Conservation (phyloP, 2,329 filamentous ascomycete species). For the Pleomassaria siparia region DNA sequence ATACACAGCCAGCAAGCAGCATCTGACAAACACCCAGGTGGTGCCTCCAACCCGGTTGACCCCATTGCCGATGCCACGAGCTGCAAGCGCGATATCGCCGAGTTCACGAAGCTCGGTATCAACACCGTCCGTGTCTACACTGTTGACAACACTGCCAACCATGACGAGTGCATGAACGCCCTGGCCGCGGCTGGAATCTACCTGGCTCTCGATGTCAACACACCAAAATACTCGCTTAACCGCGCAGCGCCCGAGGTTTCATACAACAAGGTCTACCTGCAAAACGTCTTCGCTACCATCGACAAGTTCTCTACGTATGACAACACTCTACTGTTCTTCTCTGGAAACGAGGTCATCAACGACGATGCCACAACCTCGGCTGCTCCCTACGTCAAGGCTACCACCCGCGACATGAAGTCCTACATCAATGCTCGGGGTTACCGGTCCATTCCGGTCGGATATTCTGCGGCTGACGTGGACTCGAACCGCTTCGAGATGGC, state of each 20-base stretch:
- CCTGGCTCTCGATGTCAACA: slow-evolving; percentile 89
- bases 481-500: slow-evolving; percentile 86
- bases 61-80: slow-evolving; percentile 70
- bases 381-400: slow-evolving; percentile 70
- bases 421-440: slow-evolving; percentile 73
- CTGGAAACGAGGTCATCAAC: slow-evolving; percentile 78
- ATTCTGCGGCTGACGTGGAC: slow-evolving; percentile 82
- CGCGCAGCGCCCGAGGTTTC: slow-evolving; percentile 70
- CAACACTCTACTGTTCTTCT: slow-evolving; percentile 86
- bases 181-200: slow-evolving; percentile 87
- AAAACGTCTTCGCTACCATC: slow-evolving; percentile 83
- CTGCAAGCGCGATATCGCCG: slow-evolving; percentile 77
- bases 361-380: slow-evolving; percentile 62
- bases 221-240: slow-evolving; percentile 85
- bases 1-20: neutral
- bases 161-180: slow-evolving; percentile 82
- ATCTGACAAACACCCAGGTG: slow-evolving; percentile 45
- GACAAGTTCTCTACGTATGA: slow-evolving; percentile 79
- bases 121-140: slow-evolving; percentile 94
- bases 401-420: slow-evolving; percentile 78
- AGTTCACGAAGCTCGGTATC: slow-evolving; percentile 83
- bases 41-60: slow-evolving; percentile 65
- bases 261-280: slow-evolving; percentile 86
- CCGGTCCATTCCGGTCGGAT: slow-evolving; percentile 73
- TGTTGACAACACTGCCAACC: slow-evolving; percentile 79